Evolutionary conservation across 768 basidiomycete genomes (phyloP).

Genomic region (Sporobolomyces pararoseus): DNA sequence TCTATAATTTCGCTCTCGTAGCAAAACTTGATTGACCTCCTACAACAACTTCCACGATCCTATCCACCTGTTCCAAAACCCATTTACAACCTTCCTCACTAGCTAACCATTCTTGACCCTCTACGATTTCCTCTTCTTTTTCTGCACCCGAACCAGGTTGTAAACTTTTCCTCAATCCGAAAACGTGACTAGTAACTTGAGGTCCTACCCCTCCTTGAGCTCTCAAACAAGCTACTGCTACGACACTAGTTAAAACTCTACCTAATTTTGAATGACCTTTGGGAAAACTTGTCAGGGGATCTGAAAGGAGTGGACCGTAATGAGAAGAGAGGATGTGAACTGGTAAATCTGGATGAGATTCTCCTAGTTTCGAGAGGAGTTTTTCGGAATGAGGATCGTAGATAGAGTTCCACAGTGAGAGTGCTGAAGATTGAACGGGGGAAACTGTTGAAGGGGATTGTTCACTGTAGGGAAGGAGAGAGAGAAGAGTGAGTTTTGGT

Average conservation of each 20-base stretch:
- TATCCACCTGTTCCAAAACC: slow-evolving; percentile 49
- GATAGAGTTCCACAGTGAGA: slow-evolving; percentile 50
- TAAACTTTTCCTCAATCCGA: slow-evolving; percentile 50
- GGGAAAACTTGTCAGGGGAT: slow-evolving; percentile 43
- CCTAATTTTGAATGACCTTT: slow-evolving; percentile 26
- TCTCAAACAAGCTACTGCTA: slow-evolving; percentile 51
- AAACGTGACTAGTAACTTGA: slow-evolving; percentile 51
- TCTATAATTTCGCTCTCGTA: slow-evolving; percentile 40
- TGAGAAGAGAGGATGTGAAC: slow-evolving; percentile 52
- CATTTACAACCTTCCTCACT: slow-evolving; percentile 50
- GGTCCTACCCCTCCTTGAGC: slow-evolving; percentile 51
- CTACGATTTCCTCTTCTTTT: slow-evolving; percentile 19
- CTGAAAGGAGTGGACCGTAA: slow-evolving; percentile 50
- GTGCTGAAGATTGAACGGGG: slow-evolving; percentile 32
- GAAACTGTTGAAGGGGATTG: slow-evolving; percentile 9
- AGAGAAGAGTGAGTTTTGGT: too few relatives aligned
- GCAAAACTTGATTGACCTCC: slow-evolving; percentile 5
- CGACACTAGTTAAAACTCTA: slow-evolving; percentile 49
- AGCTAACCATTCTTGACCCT: slow-evolving; percentile 46
- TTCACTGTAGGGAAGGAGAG: slow-evolving; percentile 7
- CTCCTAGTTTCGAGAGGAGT: slow-evolving; percentile 48
- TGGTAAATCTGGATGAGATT: slow-evolving; percentile 52
- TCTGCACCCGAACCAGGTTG: slow-evolving; percentile 42
- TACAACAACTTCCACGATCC: slow-evolving; percentile 43
- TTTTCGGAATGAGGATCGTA: slow-evolving; percentile 49